phyloP scores from a whole-genome alignment of 208 protist genomes.

The Leishmania braziliensis region DNA sequence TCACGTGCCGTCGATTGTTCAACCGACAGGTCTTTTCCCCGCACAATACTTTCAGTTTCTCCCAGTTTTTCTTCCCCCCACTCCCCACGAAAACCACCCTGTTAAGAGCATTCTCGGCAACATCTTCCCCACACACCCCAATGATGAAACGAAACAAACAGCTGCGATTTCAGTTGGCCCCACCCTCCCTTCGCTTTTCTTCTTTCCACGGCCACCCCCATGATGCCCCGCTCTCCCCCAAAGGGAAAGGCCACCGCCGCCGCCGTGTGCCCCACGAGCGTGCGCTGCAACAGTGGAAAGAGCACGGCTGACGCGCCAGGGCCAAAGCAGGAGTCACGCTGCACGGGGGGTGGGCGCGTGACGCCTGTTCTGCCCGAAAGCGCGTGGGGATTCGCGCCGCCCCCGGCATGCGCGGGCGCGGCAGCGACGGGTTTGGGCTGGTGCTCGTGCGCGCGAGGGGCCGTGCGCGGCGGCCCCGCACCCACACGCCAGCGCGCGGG shows the following conservation, averaged over 20 bases:
- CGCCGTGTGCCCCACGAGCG: constrained; percentile 18
- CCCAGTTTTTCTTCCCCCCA: background rate
- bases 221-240: constrained; percentile 14
- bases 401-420: too few relatives aligned
- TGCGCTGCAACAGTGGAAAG: constrained; percentile 21
- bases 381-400: background rate
- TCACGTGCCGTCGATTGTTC: background rate
- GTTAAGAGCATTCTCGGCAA: background rate
- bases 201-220: background rate
- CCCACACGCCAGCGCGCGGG: background rate
- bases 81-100: background rate
- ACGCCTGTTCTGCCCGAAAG: constrained; percentile 19
- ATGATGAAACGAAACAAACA: background rate
- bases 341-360: constrained; percentile 1
- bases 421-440: too few relatives aligned
- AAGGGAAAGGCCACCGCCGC: constrained; percentile 15
- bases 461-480: background rate
- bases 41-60: background rate
- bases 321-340: constrained; percentile 10
- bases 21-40: background rate
- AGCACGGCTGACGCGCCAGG: background rate
- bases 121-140: background rate
- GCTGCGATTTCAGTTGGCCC: background rate
- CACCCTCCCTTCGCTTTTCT: background rate
- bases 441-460: constrained; percentile 7